Conservation (phyloP, 225 moss, liverwort and hornwort genomes). For the Takakia lepidozioides region DNA sequence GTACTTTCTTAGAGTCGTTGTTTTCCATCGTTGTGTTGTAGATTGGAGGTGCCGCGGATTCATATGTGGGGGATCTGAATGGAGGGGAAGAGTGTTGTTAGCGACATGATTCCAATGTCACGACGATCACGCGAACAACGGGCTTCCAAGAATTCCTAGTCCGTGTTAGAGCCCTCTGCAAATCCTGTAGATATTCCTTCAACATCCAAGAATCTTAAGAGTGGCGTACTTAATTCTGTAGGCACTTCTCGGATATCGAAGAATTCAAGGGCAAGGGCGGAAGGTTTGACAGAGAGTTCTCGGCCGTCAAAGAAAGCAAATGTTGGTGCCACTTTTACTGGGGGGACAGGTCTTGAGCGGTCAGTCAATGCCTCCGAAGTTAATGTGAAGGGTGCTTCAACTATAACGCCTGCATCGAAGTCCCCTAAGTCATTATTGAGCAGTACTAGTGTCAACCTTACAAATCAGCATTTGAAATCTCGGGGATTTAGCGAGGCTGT, state of each 20-base stretch:
- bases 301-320: constrained; percentile 19
- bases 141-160: constrained; percentile 71
- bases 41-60: too few species aligned
- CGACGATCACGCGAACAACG: constrained; percentile 96
- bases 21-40: too few species aligned
- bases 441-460: constrained; percentile 12
- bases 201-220: constrained; percentile 76
- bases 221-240: constrained; percentile 53
- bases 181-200: constrained; percentile 44
- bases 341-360: constrained; percentile 1
- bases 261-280: constrained; percentile 26
- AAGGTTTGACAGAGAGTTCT: constrained; percentile 52
- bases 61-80: too few species aligned
- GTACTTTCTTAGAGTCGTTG: too few species aligned
- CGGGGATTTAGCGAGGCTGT: constrained; percentile 16
- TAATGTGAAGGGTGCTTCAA: constrained; percentile 15
- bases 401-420: constrained; percentile 8
- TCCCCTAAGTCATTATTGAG: constrained; percentile 6
- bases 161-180: constrained; percentile 48
- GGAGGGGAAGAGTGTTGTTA: too few species aligned
- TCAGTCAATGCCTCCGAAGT: constrained; percentile 19
- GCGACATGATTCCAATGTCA: constrained; percentile 99
- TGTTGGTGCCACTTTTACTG: constrained; percentile 12
- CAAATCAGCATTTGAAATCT: constrained; percentile 1
- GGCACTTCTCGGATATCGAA: constrained; percentile 42